A percentile compares a stretch with the other conserved stretches of the same genome.
These are phyloP conservation scores for Beauveria sp. DNA, from an alignment of 2,329 filamentous ascomycete genomes.

Conservation along the genomic window DNA sequence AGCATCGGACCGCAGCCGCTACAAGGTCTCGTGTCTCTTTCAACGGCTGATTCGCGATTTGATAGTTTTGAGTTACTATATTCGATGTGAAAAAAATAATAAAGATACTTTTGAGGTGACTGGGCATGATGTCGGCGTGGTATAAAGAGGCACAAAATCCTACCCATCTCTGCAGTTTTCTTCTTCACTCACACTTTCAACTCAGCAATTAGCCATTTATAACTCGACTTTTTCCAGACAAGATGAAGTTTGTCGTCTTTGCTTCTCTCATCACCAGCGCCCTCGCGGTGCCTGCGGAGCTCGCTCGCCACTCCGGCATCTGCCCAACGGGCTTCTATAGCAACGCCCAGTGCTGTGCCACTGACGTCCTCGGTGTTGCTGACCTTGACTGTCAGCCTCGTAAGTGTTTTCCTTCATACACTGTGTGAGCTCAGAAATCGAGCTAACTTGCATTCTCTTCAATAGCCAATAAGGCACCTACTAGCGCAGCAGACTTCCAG, in stretches of 20 bases:
- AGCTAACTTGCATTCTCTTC: background rate
- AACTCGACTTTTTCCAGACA: background rate
- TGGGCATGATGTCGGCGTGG: no score
- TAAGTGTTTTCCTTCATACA: background rate
- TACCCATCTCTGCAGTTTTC: background rate
- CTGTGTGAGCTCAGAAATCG: no score
- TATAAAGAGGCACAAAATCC: background rate
- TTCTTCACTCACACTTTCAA: background rate
- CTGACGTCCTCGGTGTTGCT: slow-evolving; percentile 38
- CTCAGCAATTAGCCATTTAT: no score
- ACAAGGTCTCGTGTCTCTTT: no score
- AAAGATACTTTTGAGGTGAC: no score
- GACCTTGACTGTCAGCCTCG: slow-evolving; percentile 33
- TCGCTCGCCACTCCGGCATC: no score
- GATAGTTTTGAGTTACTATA: no score
- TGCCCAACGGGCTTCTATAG: no score
- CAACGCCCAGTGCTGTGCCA: slow-evolving; percentile 38
- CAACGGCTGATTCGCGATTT: no score
- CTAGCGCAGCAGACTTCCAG: background rate
- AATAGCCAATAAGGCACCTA: background rate
- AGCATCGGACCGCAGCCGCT: no score
- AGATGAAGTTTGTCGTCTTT: background rate
- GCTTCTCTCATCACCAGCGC: background rate
- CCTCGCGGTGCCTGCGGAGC: background rate
- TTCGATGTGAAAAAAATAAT: no score